Evolutionary conservation across 106 monocot genomes (phyloP).

Genomic region (Acanthochlamys bracteata): DNA sequence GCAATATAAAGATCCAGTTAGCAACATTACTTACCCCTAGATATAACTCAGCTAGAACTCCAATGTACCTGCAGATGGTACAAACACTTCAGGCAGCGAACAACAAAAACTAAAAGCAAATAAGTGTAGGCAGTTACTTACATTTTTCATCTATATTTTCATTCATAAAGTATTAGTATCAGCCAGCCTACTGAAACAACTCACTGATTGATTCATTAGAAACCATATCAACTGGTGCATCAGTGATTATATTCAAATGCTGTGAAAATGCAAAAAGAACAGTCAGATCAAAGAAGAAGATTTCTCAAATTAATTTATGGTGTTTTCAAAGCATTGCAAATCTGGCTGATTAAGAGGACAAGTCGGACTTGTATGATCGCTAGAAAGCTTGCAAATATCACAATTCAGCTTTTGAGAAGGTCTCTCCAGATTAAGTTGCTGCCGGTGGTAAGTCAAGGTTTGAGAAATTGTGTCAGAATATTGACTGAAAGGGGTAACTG

Average conservation of each 20-base stretch:
- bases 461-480: slow-evolving; percentile 1
- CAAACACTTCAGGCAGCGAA: too few relatives aligned
- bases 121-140: too few relatives aligned
- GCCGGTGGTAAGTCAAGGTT: slow-evolving; percentile 7
- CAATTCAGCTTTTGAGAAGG: slow-evolving; percentile 6
- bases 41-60: too few relatives aligned
- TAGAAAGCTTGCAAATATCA: slow-evolving; percentile 9
- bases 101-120: too few relatives aligned
- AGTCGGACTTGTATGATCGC: slow-evolving; percentile 14
- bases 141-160: too few relatives aligned
- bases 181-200: slow-evolving; percentile 7
- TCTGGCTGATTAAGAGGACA: slow-evolving; percentile 20
- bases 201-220: slow-evolving; percentile 18
- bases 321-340: background rate
- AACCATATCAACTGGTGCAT: background rate
- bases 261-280: background rate
- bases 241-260: slow-evolving; percentile 10
- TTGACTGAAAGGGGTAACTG: background rate
- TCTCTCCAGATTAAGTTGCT: slow-evolving; percentile 1
- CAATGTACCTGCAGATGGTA: too few relatives aligned
- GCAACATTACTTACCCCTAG: too few relatives aligned
- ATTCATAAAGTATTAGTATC: background rate
- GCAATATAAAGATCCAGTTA: too few relatives aligned
- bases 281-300: background rate
- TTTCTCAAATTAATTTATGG: background rate